These are phyloP conservation scores for Cryphonectria naterciae DNA, from an alignment of 2,329 filamentous ascomycete genomes.

Conservation along the genomic window DNA sequence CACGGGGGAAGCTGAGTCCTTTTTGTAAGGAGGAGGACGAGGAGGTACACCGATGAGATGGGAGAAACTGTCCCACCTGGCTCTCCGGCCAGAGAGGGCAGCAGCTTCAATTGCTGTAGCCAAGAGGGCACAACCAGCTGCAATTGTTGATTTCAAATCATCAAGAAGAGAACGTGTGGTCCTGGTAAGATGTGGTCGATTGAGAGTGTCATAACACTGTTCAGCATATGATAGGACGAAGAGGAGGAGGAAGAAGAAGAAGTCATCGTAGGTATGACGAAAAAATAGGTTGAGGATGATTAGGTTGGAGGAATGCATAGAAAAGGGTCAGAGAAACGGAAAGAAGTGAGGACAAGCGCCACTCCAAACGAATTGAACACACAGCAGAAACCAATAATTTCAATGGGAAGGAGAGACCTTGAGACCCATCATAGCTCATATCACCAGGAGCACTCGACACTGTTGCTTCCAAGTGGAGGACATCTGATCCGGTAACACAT, in stretches of 20 bases:
- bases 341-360: conserved; percentile 16
- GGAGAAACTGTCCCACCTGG: conserved; percentile 5
- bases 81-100: neutral
- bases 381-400: neutral
- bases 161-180: conserved; percentile 9
- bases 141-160: neutral
- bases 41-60: conserved; percentile 4
- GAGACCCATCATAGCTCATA: neutral
- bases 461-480: neutral
- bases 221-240: conserved; percentile 19
- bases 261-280: conserved; percentile 22
- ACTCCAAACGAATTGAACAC: neutral
- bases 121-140: conserved; percentile 10
- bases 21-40: conserved; percentile 9
- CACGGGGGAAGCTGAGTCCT: neutral
- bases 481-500: neutral
- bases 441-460: neutral
- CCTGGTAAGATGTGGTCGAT: conserved; percentile 14
- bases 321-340: conserved; percentile 9
- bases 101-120: conserved; percentile 2
- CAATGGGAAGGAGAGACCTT: neutral
- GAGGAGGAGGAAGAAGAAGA: conserved; percentile 18
- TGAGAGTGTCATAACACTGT: conserved; percentile 23
- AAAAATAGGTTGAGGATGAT: neutral
- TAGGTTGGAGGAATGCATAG: neutral